Conservation (phyloP, 2,329 filamentous ascomycete species). For the Aspergillus jensenii region DNA sequence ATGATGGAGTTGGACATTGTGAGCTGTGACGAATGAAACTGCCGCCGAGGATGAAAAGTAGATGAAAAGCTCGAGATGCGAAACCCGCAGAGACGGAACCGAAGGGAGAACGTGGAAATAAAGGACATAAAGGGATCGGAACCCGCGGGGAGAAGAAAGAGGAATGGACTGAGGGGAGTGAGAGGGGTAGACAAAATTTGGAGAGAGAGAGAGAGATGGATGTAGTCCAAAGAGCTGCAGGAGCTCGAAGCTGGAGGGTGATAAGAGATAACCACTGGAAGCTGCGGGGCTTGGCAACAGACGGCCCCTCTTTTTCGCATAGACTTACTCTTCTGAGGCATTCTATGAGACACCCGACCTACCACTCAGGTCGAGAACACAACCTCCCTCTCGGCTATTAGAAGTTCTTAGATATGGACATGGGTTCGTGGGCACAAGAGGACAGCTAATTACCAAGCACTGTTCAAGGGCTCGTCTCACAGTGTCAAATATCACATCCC, state of each 20-base stretch:
- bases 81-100: conserved; percentile 10
- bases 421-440: too few species aligned
- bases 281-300: conserved; percentile 2
- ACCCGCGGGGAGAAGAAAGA: conserved; percentile 7
- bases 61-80: conserved; percentile 9
- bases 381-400: not conserved
- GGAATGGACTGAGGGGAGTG: not conserved
- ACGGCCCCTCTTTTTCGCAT: conserved; percentile 28
- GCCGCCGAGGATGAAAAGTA: conserved; percentile 11
- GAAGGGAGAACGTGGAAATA: conserved; percentile 7
- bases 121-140: conserved; percentile 5
- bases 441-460: not conserved
- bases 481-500: not conserved
- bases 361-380: not conserved
- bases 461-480: not conserved
- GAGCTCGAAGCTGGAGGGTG: not conserved
- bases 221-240: not conserved
- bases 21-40: conserved; percentile 25
- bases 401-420: not conserved
- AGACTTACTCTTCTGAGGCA: conserved; percentile 33
- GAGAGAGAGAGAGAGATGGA: not conserved
- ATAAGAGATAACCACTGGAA: conserved; percentile 1
- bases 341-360: not conserved
- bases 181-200: conserved; percentile 3
- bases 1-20: conserved; percentile 41